Evolutionary conservation across 352 stramenopile species (phyloP), one percentile per base, ranked within the genome.

Genomic region (Pseudoperonospora humuli): DNA sequence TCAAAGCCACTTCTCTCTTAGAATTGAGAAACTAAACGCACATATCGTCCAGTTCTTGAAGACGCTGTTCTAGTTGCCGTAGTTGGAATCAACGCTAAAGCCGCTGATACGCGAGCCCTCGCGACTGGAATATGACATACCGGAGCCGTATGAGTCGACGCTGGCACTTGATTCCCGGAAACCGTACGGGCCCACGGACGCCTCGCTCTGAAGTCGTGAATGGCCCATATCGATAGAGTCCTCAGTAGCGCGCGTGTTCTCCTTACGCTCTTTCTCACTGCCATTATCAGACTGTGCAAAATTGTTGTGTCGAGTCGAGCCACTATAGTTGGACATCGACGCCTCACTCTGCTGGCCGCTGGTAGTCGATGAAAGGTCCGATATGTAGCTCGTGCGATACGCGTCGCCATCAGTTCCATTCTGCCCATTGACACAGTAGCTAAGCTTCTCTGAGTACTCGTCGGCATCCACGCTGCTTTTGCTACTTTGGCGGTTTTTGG

Each of bases 111-210:
- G 67, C 13, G 70, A 82, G 58, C 61, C 61, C n/a, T 76, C 55
- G 14, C 74, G 64, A 35, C 65, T 84, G 69, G 81, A 82, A 8
- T 61, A 39, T 18, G 69, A 82, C 42, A 80, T 56, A 2, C 69
- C 69, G 9, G 74, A 85, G 40, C 59, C 61, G 62, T 88, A 88
- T 45, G 76, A 88, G 50, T 87, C 75, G 7, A 51, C 60, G n/a
- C 66, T 82, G 6, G 44, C 49, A 15, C 62, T 62, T 9, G 77
- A 84, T 19, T 61, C 61, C 40, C 64, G 74, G 58, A 69, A 76
- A 26, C 54, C 63, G 45, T 86, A 89, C 54, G 77, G 86, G 45
- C 86, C 77, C 25, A 84, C 69, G 0, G 77, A 89, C 24, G 71
- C 61, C 36, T 86, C 74, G 15, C 74, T 86, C 20, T 80, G 57